phyloP scores from a whole-genome alignment of 371 early-diverging fungal species.

The Mucor plumbeus region DNA sequence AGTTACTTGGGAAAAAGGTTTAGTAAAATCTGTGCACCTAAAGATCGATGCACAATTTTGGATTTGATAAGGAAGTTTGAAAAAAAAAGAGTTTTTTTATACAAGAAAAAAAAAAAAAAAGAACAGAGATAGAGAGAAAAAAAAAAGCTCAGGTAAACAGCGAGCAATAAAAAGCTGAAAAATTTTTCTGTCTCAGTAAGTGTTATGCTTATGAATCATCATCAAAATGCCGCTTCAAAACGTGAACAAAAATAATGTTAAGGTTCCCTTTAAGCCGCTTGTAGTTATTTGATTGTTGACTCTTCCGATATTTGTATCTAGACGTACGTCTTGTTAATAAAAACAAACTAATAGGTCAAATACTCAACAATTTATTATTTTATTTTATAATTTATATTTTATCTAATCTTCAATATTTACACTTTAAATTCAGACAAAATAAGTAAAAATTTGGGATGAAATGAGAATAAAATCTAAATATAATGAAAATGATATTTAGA shows the following conservation, averaged over 20 bases:
- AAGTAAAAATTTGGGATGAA: too few relatives aligned
- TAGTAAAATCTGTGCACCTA: conserved; percentile 10
- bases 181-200: conserved; percentile 4
- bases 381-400: too few relatives aligned
- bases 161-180: neutral
- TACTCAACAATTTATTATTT: neutral
- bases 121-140: neutral
- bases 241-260: neutral
- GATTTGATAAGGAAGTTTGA: neutral
- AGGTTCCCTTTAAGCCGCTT: too few relatives aligned
- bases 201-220: neutral
- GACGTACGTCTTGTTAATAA: too few relatives aligned
- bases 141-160: neutral
- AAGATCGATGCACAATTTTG: conserved; percentile 7
- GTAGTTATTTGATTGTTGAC: too few relatives aligned
- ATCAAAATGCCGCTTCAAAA: neutral
- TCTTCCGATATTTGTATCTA: too few relatives aligned
- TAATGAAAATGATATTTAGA: too few relatives aligned
- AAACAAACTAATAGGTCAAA: neutral
- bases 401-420: too few relatives aligned
- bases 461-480: too few relatives aligned
- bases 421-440: too few relatives aligned
- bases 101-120: neutral
- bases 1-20: neutral
- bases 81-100: neutral